phyloP scores from a whole-genome alignment of 805 yeast species.

The Yamadazyma phyllophila region DNA sequence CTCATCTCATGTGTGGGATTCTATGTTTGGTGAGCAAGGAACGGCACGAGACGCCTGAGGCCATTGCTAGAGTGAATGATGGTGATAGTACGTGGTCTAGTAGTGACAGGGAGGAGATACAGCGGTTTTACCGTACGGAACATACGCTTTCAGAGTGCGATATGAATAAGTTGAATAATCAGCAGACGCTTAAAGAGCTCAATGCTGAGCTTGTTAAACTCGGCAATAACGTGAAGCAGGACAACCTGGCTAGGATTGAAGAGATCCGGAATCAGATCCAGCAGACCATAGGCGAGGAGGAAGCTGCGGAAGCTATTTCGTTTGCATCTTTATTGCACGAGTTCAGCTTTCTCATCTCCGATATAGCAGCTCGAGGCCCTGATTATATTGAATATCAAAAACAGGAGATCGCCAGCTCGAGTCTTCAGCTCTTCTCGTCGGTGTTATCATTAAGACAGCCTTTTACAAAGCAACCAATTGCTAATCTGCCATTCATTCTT shows the following conservation, averaged over 20 bases:
- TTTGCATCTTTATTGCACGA: conserved; percentile 3
- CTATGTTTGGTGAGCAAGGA: conserved; percentile 8
- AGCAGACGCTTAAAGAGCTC: conserved; percentile 26
- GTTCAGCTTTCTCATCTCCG: conserved; percentile 40
- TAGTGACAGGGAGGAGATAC: conserved; percentile 4
- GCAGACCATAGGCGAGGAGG: conserved; percentile 5
- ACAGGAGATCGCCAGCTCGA: conserved; percentile 5
- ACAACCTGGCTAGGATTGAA: conserved; percentile 11
- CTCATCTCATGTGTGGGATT: conserved; percentile 17
- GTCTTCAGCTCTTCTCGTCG: conserved; percentile 55
- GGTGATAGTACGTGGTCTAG: conserved; percentile 4
- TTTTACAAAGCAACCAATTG: conserved; percentile 67
- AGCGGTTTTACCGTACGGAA: conserved; percentile 5
- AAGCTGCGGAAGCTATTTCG: neutral
- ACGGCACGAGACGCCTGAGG: conserved; percentile 3
- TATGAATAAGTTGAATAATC: conserved; percentile 25
- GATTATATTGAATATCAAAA: conserved; percentile 39
- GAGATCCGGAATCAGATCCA: conserved; percentile 9
- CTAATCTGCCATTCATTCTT: conserved; percentile 32
- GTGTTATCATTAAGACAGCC: conserved; percentile 82
- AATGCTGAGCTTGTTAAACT: conserved; percentile 21
- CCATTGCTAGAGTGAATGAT: neutral
- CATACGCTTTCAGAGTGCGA: conserved; percentile 16
- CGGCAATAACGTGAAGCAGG: conserved; percentile 28
- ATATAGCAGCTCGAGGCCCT: conserved; percentile 62